Conservation (phyloP, 2,329 filamentous ascomycete genomes). For the Salinomyces thailandicus region DNA sequence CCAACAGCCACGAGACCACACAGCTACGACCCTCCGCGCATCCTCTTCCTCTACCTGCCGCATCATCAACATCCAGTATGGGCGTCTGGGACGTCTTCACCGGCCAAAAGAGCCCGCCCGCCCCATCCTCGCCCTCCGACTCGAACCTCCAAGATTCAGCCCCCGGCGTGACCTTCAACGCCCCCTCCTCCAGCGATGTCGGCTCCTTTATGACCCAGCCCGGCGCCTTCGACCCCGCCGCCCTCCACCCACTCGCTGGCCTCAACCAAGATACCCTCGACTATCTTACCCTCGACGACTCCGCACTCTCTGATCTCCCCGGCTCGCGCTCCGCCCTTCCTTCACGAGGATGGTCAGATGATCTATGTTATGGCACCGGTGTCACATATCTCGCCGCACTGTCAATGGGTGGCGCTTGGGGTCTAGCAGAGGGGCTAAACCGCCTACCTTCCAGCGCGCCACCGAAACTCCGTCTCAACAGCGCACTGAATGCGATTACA, state of each 20-base stretch:
- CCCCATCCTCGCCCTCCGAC: slow-evolving; percentile 33
- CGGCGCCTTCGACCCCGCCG: slow-evolving; percentile 71
- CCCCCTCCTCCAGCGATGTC: slow-evolving; percentile 61
- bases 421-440: slow-evolving; percentile 76
- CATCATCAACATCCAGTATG: slow-evolving; percentile 34
- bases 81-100: slow-evolving; percentile 52
- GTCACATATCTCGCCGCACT: slow-evolving; percentile 87
- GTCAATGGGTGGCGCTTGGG: slow-evolving; percentile 80
- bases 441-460: slow-evolving; percentile 60
- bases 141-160: slow-evolving; percentile 36
- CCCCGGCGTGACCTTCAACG: slow-evolving; percentile 25
- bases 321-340: slow-evolving; percentile 80
- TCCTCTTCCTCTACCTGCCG: slow-evolving; percentile 13
- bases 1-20: not conserved
- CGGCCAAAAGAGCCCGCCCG: slow-evolving; percentile 43
- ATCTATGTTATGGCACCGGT: slow-evolving; percentile 94
- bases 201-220: slow-evolving; percentile 73
- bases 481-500: slow-evolving; percentile 88
- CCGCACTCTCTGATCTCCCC: slow-evolving; percentile 72
- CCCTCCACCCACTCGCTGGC: slow-evolving; percentile 86
- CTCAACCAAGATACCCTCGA: slow-evolving; percentile 88
- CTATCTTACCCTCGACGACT: slow-evolving; percentile 90
- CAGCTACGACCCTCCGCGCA: not conserved
- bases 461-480: slow-evolving; percentile 87
- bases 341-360: slow-evolving; percentile 93